Evolutionary conservation across 208 protist genomes (phyloP), one percentile per base, ranked within the genome.

Genomic region (Leishmania arabica): DNA sequence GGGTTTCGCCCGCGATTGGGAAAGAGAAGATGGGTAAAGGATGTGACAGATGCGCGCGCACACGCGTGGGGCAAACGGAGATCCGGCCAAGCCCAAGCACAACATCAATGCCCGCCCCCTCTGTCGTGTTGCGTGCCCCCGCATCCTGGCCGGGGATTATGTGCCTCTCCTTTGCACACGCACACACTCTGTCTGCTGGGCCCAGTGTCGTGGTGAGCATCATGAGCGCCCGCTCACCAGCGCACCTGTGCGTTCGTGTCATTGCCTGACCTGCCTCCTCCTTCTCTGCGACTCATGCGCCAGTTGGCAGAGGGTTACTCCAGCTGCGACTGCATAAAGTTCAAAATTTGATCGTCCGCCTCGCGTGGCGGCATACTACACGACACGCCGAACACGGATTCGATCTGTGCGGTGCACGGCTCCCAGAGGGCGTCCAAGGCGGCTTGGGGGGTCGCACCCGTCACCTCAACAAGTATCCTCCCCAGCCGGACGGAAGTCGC

Each of bases 331-430:
- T 53, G 34, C 78, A 86, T 79, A 60, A 80, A 86, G 24, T 8
- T 53, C 3, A 80, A 31, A 45, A 86, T 80, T 3, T 19, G 56
- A 21, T 73, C 65, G 66, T 86, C 82, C 21, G 77, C 82, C 65
- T 82, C 74, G 21, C 49, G 40, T 31, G 45, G 7, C 8, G 78
- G 72, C 78, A 82, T 79, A 2, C 64, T 37, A 11, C 54, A 70
- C 66, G 78, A 80, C 9, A 86, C 82, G 5, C 65, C 82, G 58
- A 86, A 86, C 13, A 79, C 78, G 0, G 45, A 66, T 60, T 64
- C 62, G 4, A 86, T 71, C 1, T 58, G 72, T 0, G 27, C 66
- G 19, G 78, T 75, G 65, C 77, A 86, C 17, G 27, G 65, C 51
- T 75, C 82, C 82, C 82, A 86, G 31, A 86, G 49, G 9, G 60